Percentiles rank a stretch among this genome's conserved stretches.
These are phyloP conservation scores for Gossypium mustelinum DNA, from an alignment of 345 rosid species.

Conservation along the genomic window DNA sequence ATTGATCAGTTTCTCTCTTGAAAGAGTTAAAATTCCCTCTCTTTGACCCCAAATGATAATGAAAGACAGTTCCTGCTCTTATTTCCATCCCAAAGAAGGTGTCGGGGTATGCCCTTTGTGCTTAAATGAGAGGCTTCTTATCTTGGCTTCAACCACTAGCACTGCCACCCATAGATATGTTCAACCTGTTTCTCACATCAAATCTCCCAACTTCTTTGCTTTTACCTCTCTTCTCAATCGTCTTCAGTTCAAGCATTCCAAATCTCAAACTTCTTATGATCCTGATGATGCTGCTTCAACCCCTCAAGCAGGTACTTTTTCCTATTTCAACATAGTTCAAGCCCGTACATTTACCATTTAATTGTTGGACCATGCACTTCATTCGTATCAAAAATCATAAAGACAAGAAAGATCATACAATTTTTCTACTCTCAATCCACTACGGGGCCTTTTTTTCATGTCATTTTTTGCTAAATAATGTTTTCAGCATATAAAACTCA, in stretches of 20 bases:
- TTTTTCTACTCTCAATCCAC: no score
- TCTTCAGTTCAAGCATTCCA: slow-evolving; percentile 29
- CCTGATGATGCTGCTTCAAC: slow-evolving; percentile 41
- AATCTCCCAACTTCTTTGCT: slow-evolving; percentile 69
- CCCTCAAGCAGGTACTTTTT: slow-evolving; percentile 49
- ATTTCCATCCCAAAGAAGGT: slow-evolving; percentile 64
- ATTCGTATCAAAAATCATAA: no score
- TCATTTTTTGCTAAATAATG: no score
- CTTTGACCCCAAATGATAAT: slow-evolving; percentile 31
- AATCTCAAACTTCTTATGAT: slow-evolving; percentile 33
- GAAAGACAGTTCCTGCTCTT: slow-evolving; percentile 57
- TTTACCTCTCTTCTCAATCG: slow-evolving; percentile 58
- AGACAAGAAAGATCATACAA: no score
- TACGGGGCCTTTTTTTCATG: slow-evolving; percentile 22
- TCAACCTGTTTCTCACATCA: slow-evolving; percentile 19
- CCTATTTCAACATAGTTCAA: no score
- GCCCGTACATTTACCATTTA: no score
- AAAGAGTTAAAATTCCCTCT: not conserved
- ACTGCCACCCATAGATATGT: slow-evolving; percentile 14
- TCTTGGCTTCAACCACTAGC: slow-evolving; percentile 50
- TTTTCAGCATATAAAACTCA: no score
- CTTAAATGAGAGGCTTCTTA: slow-evolving; percentile 74
- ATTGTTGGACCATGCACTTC: no score
- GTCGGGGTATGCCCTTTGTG: slow-evolving; percentile 81
- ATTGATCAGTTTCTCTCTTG: not conserved